Evolutionary conservation across 2,329 filamentous ascomycete species (phyloP), one percentile per base, ranked within the genome.

Genomic region (Xylariaceae sp.): DNA sequence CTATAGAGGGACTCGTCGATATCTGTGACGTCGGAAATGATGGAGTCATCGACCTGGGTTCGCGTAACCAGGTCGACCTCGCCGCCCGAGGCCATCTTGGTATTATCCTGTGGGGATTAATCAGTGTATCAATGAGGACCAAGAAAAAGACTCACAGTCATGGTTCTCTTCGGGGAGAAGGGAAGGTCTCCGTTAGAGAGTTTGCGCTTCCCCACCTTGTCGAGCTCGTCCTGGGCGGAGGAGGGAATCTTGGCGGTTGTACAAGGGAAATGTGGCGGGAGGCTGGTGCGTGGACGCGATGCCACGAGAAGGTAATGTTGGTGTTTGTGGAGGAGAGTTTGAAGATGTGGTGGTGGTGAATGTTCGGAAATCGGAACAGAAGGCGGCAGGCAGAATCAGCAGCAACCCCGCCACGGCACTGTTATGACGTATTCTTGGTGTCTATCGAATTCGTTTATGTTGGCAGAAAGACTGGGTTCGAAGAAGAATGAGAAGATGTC

Each of bases 1-100:
- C 82, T 86, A 73, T 86, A 86, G 58, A 86, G 80, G 45, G 82
- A 83, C 65, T 86, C 83, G 58, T 86, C 83, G 72, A 86, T 86
- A 53, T 84, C 81, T 63, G 64, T 71, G 48, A 68, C 68, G 55
- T 74, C 76, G 32, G 53, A 55, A 35, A 74, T 65, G 44, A 74
- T 73, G 27, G 79, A 76, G 53, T 80, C 74, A 67, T 84, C 81
- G 56, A 84, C 79, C 70, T 83, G 79, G 74, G 84, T 80, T 55
- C 76, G 71, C 58, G 79, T 83, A 59, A 79, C 77, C 55, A 82
- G 74, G 63, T 83, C 79, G 67, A 80, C 72, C 65, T 80, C 74
- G 55, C 74, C 67, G 44, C 61, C 60, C 47, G 62, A 58, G 49
- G 60, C 55, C 59, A 77, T 74, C 60, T 74, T 79, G 52, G 69